Evolutionary conservation across 228 moss, liverwort and hornwort species (phyloP).

Genomic region (Sphagnum fallax): DNA sequence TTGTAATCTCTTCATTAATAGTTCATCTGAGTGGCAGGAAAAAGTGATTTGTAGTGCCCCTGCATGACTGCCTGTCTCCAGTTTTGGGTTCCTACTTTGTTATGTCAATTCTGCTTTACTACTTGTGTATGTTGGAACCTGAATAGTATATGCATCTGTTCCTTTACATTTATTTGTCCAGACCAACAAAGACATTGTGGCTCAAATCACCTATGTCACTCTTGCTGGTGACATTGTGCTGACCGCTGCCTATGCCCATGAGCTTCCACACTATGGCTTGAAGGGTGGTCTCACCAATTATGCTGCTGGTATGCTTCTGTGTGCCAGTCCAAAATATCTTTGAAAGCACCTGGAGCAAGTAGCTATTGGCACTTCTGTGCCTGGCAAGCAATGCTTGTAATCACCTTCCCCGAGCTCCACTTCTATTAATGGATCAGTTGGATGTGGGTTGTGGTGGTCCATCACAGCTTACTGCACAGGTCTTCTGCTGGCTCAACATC

Average conservation of each 20-base stretch:
- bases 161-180: constrained; percentile 3
- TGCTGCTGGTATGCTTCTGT: constrained; percentile 15
- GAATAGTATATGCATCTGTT: neutral
- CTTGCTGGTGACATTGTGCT: constrained; percentile 42
- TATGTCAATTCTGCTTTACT: no score
- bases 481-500: constrained; percentile 31
- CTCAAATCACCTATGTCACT: constrained; percentile 38
- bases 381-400: no score
- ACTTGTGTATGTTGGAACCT: no score
- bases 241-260: constrained; percentile 30
- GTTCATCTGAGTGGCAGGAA: no score
- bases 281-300: constrained; percentile 41
- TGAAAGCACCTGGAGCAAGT: neutral
- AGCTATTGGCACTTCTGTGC: no score
- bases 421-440: neutral
- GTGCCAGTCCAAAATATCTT: no score
- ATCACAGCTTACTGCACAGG: constrained; percentile 44
- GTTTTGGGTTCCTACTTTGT: no score
- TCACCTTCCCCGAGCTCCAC: neutral
- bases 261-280: constrained; percentile 26
- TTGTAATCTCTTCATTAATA: no score
- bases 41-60: no score
- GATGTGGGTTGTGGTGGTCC: neutral
- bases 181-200: constrained; percentile 47
- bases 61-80: no score